These are phyloP conservation scores for Fraxinus angustifolia DNA, from an alignment of 305 asterid species.

Conservation along the genomic window DNA sequence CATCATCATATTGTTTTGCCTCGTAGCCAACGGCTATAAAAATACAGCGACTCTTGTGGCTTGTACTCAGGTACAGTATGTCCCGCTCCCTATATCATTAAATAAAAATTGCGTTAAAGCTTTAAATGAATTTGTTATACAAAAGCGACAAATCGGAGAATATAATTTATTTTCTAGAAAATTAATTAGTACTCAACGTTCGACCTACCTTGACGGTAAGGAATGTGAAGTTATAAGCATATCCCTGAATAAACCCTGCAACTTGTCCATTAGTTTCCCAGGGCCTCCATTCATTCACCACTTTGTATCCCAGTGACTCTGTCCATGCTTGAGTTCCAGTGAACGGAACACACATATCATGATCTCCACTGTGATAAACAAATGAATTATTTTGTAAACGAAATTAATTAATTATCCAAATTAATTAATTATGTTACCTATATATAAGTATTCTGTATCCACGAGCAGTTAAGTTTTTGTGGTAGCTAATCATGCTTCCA, in stretches of 20 bases:
- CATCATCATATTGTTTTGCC: slow-evolving; percentile 25
- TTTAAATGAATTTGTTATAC: not conserved
- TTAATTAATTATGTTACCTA: slow-evolving; percentile 31
- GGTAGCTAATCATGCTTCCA: slow-evolving; percentile 59
- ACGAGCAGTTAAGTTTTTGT: slow-evolving; percentile 38
- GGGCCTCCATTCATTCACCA: slow-evolving; percentile 49
- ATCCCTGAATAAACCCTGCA: slow-evolving; percentile 46
- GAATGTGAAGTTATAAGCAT: slow-evolving; percentile 46
- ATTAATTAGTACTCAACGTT: not conserved
- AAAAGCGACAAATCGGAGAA: not conserved
- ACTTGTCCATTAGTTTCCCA: slow-evolving; percentile 41
- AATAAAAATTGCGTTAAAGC: not conserved
- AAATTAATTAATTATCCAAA: not conserved
- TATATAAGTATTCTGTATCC: slow-evolving; percentile 55
- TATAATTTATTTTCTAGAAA: not conserved
- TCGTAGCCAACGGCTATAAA: slow-evolving; percentile 49
- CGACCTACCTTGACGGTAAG: slow-evolving; percentile 52
- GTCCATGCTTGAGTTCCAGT: slow-evolving; percentile 67
- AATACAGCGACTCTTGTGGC: slow-evolving; percentile 47
- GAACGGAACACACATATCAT: slow-evolving; percentile 63
- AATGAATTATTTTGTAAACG: not conserved
- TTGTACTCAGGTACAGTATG: slow-evolving; percentile 66
- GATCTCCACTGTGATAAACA: slow-evolving; percentile 45
- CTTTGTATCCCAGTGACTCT: slow-evolving; percentile 36
- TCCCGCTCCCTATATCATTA: slow-evolving; percentile 46